Conservation (phyloP, 1,284 basidiomycete genomes). For the Papiliotrema nemorosa region DNA sequence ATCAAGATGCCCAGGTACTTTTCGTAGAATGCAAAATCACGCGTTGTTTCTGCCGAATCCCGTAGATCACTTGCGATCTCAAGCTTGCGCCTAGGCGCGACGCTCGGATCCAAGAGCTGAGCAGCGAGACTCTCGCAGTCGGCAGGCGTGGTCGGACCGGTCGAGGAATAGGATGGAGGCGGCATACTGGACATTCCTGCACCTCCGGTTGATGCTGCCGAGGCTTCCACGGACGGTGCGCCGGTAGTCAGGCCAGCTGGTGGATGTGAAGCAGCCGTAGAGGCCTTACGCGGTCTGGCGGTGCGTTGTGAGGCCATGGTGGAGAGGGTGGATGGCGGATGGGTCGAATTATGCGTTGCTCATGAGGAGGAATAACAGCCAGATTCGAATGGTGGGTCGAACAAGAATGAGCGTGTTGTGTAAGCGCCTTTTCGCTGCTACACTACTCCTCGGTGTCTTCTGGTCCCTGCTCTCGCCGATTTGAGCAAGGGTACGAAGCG, state of each 20-base stretch:
- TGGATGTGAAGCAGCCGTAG: conserved; percentile 20
- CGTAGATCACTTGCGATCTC: conserved; percentile 68
- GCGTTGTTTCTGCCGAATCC: conserved; percentile 78
- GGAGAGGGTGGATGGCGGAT: background rate
- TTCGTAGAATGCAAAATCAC: conserved; percentile 70
- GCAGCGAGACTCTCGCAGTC: conserved; percentile 44
- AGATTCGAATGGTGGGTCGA: no score
- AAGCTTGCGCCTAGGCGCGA: conserved; percentile 1
- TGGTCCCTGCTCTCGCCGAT: no score
- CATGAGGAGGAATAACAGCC: no score
- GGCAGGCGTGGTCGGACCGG: conserved; percentile 35
- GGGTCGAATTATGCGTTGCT: no score
- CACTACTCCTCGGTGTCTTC: no score
- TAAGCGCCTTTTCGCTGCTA: no score
- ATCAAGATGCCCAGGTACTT: conserved; percentile 60
- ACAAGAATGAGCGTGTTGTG: no score
- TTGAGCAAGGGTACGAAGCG: no score
- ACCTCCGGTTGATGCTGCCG: conserved; percentile 26
- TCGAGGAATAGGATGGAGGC: conserved; percentile 22
- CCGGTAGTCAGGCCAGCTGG: background rate
- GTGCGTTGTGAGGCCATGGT: conserved; percentile 4
- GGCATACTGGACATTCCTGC: conserved; percentile 27
- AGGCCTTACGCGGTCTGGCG: conserved; percentile 38
- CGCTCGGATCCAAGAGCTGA: conserved; percentile 33
- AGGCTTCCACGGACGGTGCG: conserved; percentile 25